These are phyloP conservation scores for Urostyla sp. DNA, from an alignment of 73 alveolate species.

Conservation along the genomic window DNA sequence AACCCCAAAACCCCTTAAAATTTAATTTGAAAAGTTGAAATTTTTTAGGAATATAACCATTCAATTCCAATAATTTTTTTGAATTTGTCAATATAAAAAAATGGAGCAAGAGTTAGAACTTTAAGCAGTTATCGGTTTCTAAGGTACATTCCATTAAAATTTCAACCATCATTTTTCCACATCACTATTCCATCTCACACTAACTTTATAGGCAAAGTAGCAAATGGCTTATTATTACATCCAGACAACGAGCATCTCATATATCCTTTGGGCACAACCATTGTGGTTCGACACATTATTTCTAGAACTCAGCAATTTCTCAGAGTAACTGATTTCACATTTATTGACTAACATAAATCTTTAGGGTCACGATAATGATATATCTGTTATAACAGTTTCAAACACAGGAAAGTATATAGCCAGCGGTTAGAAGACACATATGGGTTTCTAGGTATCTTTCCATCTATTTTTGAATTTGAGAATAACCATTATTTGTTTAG, in stretches of 20 bases:
- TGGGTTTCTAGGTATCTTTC: constrained; percentile 83
- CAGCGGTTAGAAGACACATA: constrained; percentile 89
- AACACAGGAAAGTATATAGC: constrained; percentile 90
- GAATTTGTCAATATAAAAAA: constrained; percentile 11
- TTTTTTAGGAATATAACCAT: no score
- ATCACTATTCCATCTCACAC: no score
- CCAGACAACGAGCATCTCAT: constrained; percentile 98
- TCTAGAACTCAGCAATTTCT: constrained; percentile 76
- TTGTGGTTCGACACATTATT: constrained; percentile 92
- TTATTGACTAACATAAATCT: not conserved
- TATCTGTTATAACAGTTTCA: constrained; percentile 86
- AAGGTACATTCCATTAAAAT: constrained; percentile 33
- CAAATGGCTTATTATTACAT: constrained; percentile 92
- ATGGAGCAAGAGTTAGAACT: constrained; percentile 74
- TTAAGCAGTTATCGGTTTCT: constrained; percentile 73
- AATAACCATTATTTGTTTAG: not conserved
- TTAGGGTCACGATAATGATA: constrained; percentile 92
- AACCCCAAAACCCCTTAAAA: no score
- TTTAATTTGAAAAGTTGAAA: no score
- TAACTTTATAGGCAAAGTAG: constrained; percentile 89
- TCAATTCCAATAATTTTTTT: no score
- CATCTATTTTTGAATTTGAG: not conserved
- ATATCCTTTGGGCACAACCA: constrained; percentile 96
- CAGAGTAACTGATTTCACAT: constrained; percentile 57
- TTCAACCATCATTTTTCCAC: not conserved